Conservation (phyloP, 257 asterid species). For the Solanum stenotomum region DNA sequence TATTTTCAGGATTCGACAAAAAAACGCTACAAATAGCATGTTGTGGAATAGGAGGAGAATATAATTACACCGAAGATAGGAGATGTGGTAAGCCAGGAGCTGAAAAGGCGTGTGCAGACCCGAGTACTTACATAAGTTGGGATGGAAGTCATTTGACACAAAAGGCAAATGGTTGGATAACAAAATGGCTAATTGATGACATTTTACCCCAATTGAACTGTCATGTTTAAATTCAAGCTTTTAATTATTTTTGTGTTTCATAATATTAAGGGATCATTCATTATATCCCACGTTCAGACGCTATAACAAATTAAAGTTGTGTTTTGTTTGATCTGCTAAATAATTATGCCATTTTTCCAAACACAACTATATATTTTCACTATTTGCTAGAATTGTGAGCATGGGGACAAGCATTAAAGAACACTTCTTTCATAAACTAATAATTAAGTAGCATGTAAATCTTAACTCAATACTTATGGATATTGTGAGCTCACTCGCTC, state of each 20-base stretch:
- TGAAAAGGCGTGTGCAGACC: neutral
- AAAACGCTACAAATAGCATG: conserved; percentile 4
- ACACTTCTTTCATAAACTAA: too few species aligned
- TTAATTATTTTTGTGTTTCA: neutral
- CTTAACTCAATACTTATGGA: too few species aligned
- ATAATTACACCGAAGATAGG: neutral
- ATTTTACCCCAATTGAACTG: neutral
- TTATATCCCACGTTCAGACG: too few species aligned
- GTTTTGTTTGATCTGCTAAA: too few species aligned
- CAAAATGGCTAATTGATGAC: neutral
- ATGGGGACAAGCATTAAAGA: too few species aligned
- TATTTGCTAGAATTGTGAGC: too few species aligned
- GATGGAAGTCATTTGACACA: conserved; percentile 23
- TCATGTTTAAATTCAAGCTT: neutral
- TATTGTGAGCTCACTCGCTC: too few species aligned
- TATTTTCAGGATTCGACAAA: conserved; percentile 7
- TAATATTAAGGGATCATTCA: neutral
- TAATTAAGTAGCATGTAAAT: too few species aligned
- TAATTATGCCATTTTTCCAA: too few species aligned
- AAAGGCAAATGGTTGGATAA: conserved; percentile 1
- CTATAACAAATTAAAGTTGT: too few species aligned
- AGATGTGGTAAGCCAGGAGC: conserved; percentile 2
- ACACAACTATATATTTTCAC: too few species aligned
- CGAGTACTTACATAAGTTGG: conserved; percentile 5
- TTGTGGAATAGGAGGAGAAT: conserved; percentile 21